Evolutionary conservation across 1,139 yeast species (phyloP), one percentile per base, ranked within the genome.

Genomic region (Pichia cactophila): DNA sequence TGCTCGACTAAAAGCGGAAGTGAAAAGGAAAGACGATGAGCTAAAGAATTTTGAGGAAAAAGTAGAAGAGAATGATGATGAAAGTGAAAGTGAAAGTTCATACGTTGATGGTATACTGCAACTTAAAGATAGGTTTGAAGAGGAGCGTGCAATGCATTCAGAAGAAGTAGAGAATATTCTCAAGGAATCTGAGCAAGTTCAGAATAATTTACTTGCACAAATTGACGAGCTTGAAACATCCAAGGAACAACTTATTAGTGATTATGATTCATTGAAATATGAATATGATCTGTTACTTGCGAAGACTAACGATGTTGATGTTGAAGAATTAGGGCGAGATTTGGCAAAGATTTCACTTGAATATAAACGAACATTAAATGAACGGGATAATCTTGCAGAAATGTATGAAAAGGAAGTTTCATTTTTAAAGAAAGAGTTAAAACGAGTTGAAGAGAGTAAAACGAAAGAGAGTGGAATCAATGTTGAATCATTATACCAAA

Each of bases 401-500:
- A 26, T 43, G 16, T 49, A 46, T 29, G 52, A 52, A 11, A 26
- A 33, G 7, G 36, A 51, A 29, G 50, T 58, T 26, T 46, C 49
- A 8, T 40, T 42, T 16, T 50, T 59, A 39, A 50, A 55, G n/a
- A 40, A 52, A 3, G 50, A 50, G n/a, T 35, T 35, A 23, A 16
- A 16, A 35, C 11, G 23, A 16, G 23, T 8, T 54, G 54, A 55
- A 36, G 58, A 50, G 37, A 48, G 42, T 14, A 47, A 55, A 40
- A 36, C 26, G 5, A 23, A 6, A 16, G 29, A 16, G 26, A 33
- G 4, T 10, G 16, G 17, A 33, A 56, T 58, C 8, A 48, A 51
- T 5, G 56, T 58, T 14, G 49, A 52, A 4, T 56, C 62, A 16
- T 37, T 67, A 17, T 54, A 59, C 14, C 54, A 57, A 4, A 62